Evolutionary conservation across 2,329 filamentous ascomycete genomes (phyloP), one percentile per base, ranked within the genome.

Genomic region (Alternaria ventricosa): DNA sequence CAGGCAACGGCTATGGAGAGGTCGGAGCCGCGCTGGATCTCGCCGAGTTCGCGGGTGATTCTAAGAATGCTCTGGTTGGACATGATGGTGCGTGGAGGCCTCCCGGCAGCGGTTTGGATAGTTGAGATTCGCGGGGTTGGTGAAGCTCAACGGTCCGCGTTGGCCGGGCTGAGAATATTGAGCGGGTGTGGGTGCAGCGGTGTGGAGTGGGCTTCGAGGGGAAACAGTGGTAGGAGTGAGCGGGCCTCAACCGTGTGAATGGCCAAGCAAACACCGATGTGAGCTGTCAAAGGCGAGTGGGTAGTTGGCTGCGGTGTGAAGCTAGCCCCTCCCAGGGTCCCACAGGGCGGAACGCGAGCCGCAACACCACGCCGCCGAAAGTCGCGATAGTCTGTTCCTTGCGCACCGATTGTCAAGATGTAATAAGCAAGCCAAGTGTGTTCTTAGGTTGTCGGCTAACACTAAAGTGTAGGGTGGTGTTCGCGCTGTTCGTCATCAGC

Each of bases 401-500:
- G n/a, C 36, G 36, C 36, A 41, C 20, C 56, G 25, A 43, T 22
- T 13, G 36, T 22, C 63, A 66, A 56, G 23, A 72, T 73, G 71
- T 71, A 70, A 53, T 53, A 41, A 53, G 36, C 13, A 23, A 22
- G 20, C 36, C 20, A 15, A 18, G 22, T 12, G 20, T 36, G 13
- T 25, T 36, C 8, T 5, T 33, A 11, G 18, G 13, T 36, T 22
- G 49, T 30, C 23, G 49, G 49, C 49, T 53, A 53, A 53, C 15
- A 18, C 8, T 25, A 41, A 18, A n/a, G 49, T 53, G 49, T 72
- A 98, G 94, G 96, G 92, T 94, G 70, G 92, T 99, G 80, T 96
- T 96, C 81, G 90, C 94, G 63, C 90, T 99, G 77, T 94, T 98
- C 80, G 91, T 99, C 80, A 97, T 99, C 85, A 98, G 97, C 86